Percentiles rank a stretch among this genome's conserved stretches.
Conservation (phyloP, 2,329 filamentous ascomycete genomes). For the Nothophaeocryptopus gaeumannii region DNA sequence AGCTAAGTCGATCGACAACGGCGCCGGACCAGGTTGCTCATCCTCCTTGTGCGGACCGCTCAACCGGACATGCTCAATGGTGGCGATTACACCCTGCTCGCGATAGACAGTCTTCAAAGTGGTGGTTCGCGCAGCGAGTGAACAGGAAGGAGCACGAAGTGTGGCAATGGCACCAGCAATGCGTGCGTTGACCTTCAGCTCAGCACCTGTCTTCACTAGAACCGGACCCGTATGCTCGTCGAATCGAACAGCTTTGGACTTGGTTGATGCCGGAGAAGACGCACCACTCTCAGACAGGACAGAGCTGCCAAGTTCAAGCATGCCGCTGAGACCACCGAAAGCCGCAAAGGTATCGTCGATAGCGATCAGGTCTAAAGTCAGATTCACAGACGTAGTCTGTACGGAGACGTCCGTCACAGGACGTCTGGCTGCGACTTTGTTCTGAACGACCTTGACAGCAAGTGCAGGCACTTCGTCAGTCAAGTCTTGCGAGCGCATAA, state of each 20-base stretch:
- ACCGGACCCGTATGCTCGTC: conserved; percentile 28
- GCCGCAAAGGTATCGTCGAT: conserved; percentile 84
- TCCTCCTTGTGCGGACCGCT: conserved; percentile 59
- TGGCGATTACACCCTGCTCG: conserved; percentile 67
- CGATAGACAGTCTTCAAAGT: conserved; percentile 79
- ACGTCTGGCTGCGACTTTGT: conserved; percentile 20
- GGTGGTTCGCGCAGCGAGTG: conserved; percentile 70
- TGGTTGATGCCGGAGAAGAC: conserved; percentile 33
- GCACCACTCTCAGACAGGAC: conserved; percentile 63
- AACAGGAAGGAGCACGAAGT: conserved; percentile 75
- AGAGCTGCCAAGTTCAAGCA: conserved; percentile 83
- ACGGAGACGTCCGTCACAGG: conserved; percentile 53
- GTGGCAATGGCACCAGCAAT: conserved; percentile 74
- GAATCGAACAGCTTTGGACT: conserved; percentile 57
- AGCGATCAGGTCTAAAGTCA: conserved; percentile 73
- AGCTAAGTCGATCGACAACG: conserved; percentile 22
- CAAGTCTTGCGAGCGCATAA: conserved; percentile 19
- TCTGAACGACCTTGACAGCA: conserved; percentile 19
- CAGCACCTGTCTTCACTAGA: conserved; percentile 19
- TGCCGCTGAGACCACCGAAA: conserved; percentile 87
- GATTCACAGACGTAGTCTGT: conserved; percentile 70
- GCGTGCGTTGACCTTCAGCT: conserved; percentile 68
- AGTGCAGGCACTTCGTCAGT: conserved; percentile 24
- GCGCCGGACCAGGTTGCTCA: conserved; percentile 39
- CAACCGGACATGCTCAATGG: conserved; percentile 72